Evolutionary conservation across 805 yeast species (phyloP).

Genomic region (Phaffomyces opuntiae): DNA sequence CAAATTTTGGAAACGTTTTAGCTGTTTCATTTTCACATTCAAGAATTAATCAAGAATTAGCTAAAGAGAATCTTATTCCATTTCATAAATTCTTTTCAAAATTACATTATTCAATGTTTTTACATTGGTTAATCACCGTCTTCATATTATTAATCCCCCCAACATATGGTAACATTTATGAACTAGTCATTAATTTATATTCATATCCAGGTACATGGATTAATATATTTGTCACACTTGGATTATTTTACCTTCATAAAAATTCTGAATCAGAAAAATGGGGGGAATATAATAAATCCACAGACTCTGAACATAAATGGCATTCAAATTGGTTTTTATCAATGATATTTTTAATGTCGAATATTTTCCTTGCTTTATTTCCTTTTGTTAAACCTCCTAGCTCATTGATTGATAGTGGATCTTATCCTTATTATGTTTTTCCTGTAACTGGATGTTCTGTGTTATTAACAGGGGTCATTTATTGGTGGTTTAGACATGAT

Average conservation of each 20-base stretch:
- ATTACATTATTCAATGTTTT: conserved; percentile 35
- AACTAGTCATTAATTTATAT: conserved; percentile 53
- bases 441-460: conserved; percentile 47
- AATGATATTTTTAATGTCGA: conserved; percentile 35
- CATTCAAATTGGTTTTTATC: conserved; percentile 24
- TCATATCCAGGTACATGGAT: conserved; percentile 61
- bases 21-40: conserved; percentile 60
- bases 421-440: conserved; percentile 50
- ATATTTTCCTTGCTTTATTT: conserved; percentile 43
- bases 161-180: conserved; percentile 58
- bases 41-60: conserved; percentile 51
- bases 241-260: conserved; percentile 44
- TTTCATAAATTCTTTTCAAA: conserved; percentile 39
- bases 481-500: conserved; percentile 25
- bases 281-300: conserved; percentile 23
- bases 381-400: conserved; percentile 52
- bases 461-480: conserved; percentile 34
- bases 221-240: conserved; percentile 43
- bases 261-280: conserved; percentile 33
- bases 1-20: conserved; percentile 57
- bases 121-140: conserved; percentile 53
- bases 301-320: conserved; percentile 18
- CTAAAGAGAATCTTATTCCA: conserved; percentile 43
- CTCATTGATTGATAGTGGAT: conserved; percentile 17
- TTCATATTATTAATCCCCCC: conserved; percentile 43